A percentile compares a stretch with the other conserved stretches of the same genome.
phyloP scores from a whole-genome alignment of 2,329 filamentous ascomycete species.

The Ophioceras dolichostomum region DNA sequence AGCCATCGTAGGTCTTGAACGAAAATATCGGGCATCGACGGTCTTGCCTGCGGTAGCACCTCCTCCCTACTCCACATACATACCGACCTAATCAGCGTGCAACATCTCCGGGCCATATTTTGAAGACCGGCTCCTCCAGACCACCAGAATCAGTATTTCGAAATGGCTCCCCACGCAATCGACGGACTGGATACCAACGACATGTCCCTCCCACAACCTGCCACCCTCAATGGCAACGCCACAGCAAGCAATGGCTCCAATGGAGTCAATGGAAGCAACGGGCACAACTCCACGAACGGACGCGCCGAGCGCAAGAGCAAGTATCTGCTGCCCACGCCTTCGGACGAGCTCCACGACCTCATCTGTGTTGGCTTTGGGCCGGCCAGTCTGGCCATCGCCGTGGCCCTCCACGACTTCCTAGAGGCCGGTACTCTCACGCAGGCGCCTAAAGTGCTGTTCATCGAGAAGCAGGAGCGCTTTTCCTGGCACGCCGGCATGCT shows the following conservation, averaged over 20 bases:
- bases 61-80: too few species aligned
- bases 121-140: neutral
- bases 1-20: neutral
- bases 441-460: conserved; percentile 64
- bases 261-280: conserved; percentile 4
- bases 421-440: conserved; percentile 33
- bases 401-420: conserved; percentile 75
- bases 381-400: conserved; percentile 77
- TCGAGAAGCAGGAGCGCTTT: conserved; percentile 76
- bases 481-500: conserved; percentile 96
- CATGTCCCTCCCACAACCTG: neutral
- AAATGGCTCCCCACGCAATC: conserved; percentile 2
- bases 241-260: neutral
- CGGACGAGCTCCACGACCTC: conserved; percentile 65
- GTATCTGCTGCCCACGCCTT: conserved; percentile 14
- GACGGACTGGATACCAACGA: neutral
- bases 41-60: neutral
- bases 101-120: too few species aligned
- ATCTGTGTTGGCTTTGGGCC: conserved; percentile 90
- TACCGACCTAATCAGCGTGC: too few species aligned
- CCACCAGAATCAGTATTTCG: neutral
- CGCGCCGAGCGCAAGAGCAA: conserved; percentile 8
- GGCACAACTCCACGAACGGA: conserved; percentile 1
- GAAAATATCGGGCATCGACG: neutral
- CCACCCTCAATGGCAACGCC: neutral